Conservation (phyloP, 495 filamentous ascomycete species). For the Lineolata rhizophorae region DNA sequence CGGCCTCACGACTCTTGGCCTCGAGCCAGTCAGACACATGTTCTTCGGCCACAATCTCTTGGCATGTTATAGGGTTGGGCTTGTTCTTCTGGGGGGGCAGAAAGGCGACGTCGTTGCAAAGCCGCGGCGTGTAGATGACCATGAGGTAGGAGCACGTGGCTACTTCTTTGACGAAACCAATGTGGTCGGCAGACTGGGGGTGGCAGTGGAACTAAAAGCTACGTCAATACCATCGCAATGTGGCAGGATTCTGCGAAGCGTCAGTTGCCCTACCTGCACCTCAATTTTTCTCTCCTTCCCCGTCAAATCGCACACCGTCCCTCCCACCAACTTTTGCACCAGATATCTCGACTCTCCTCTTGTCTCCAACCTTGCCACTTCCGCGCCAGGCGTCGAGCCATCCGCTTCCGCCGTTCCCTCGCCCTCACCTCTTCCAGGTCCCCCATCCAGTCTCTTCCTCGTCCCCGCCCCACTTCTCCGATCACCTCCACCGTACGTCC, state of each 20-base stretch:
- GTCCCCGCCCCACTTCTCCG: constrained; percentile 6
- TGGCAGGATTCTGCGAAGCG: neutral
- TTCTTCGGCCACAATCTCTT: neutral
- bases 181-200: constrained; percentile 57
- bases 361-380: constrained; percentile 16
- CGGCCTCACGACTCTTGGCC: constrained; percentile 2
- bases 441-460: constrained; percentile 10
- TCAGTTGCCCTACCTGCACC: constrained; percentile 30
- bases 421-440: constrained; percentile 18
- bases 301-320: constrained; percentile 80
- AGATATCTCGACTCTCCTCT: constrained; percentile 75
- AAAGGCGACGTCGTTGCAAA: constrained; percentile 87
- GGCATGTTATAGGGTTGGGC: constrained; percentile 49
- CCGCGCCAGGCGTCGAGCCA: constrained; percentile 5
- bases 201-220: constrained; percentile 63
- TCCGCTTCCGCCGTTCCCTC: constrained; percentile 8
- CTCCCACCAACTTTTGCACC: constrained; percentile 69
- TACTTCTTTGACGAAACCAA: constrained; percentile 88
- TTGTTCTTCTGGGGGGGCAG: constrained; percentile 62
- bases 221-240: too few relatives aligned
- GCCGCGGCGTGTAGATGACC: constrained; percentile 78
- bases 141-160: constrained; percentile 87
- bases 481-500: constrained; percentile 24
- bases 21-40: neutral
- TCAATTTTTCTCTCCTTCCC: constrained; percentile 69